Evolutionary conservation across 768 basidiomycete species (phyloP).

Genomic region (Lentinula detonsa): DNA sequence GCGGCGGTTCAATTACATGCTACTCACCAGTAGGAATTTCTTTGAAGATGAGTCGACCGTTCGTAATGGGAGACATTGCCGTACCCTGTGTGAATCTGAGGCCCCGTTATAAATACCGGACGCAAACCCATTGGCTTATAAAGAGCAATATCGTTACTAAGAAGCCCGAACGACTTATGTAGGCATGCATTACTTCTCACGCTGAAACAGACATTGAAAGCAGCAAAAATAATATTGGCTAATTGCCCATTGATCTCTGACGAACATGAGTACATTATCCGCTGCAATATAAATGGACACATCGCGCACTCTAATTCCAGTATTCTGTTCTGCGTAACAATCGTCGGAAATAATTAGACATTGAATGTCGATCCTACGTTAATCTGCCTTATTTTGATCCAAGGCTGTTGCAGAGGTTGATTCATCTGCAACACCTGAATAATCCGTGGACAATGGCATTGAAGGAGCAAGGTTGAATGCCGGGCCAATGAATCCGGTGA

Average conservation of each 20-base stretch:
- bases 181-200: no score
- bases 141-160: no score
- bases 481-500: not conserved
- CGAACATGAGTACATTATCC: not conserved
- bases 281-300: not conserved
- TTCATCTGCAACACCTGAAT: not conserved
- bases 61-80: conserved; percentile 8
- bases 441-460: not conserved
- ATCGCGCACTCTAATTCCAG: not conserved
- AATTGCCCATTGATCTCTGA: not conserved
- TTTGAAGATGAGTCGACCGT: conserved; percentile 20
- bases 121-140: conserved; percentile 42
- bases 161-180: no score
- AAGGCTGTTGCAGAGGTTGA: not conserved
- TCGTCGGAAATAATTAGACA: no score
- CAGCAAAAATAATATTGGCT: no score
- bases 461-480: not conserved
- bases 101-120: conserved; percentile 20
- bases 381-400: no score
- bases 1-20: not conserved
- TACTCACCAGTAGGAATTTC: conserved; percentile 17
- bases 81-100: not conserved
- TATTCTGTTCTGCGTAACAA: no score
- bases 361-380: no score
- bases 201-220: no score